These are phyloP conservation scores for Phytophthora pinifolia DNA, from an alignment of 352 stramenopile genomes.

Conservation along the genomic window DNA sequence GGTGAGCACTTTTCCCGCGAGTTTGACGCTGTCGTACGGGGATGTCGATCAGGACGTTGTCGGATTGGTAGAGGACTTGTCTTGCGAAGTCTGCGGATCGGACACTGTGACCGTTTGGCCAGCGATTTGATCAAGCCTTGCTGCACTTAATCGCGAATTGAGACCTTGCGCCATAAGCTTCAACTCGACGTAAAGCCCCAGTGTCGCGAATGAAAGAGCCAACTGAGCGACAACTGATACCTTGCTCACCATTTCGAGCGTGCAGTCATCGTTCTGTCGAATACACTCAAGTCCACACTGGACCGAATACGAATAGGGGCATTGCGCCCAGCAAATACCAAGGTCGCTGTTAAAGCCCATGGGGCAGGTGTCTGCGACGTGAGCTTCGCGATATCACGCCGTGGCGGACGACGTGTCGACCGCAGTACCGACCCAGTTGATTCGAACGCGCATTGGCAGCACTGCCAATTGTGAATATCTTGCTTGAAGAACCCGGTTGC, in stretches of 20 bases:
- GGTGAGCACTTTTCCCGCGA: slow-evolving; percentile 34
- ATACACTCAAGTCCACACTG: slow-evolving; percentile 48
- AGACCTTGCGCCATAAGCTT: slow-evolving; percentile 32
- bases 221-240: slow-evolving; percentile 25
- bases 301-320: slow-evolving; percentile 36
- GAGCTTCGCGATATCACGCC: slow-evolving; percentile 39
- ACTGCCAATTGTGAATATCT: slow-evolving; percentile 4
- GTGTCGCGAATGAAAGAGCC: slow-evolving; percentile 27
- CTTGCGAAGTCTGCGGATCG: slow-evolving; percentile 29
- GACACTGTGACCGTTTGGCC: slow-evolving; percentile 35
- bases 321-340: slow-evolving; percentile 44
- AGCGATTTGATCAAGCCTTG: slow-evolving; percentile 35
- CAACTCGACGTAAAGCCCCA: slow-evolving; percentile 32
- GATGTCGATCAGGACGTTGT: slow-evolving; percentile 49
- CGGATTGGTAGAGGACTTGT: slow-evolving; percentile 45
- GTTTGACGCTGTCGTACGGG: slow-evolving; percentile 38
- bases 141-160: slow-evolving; percentile 38
- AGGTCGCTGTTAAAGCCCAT: slow-evolving; percentile 31
- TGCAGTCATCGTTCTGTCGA: slow-evolving; percentile 46
- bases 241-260: slow-evolving; percentile 35
- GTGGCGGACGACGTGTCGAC: slow-evolving; percentile 20
- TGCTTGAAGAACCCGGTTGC: not conserved
- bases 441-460: slow-evolving; percentile 28
- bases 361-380: slow-evolving; percentile 35
- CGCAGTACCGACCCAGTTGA: slow-evolving; percentile 36